Conservation (phyloP, 495 filamentous ascomycete genomes). For the Bathelium albidoporum region DNA sequence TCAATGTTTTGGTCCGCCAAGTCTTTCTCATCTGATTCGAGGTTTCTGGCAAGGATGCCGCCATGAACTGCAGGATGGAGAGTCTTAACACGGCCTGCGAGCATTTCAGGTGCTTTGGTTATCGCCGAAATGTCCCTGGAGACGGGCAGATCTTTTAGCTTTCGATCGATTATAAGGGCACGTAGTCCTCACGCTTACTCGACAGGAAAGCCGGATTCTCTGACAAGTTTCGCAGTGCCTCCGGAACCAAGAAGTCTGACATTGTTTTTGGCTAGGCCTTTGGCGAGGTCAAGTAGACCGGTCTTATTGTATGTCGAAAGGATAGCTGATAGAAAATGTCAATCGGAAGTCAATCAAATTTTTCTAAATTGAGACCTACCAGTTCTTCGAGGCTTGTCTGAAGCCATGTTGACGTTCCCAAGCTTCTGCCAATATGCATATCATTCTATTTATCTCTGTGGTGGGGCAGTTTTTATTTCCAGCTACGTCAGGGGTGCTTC, state of each 20-base stretch:
- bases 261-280: constrained; percentile 82
- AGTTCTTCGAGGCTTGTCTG: constrained; percentile 12
- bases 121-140: constrained; percentile 88
- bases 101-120: constrained; percentile 97
- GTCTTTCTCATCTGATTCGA: constrained; percentile 89
- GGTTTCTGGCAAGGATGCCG: constrained; percentile 83
- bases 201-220: constrained; percentile 87
- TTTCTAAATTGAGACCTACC: constrained; percentile 6
- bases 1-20: constrained; percentile 92
- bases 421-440: background rate
- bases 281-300: constrained; percentile 87
- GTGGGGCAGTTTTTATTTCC: background rate
- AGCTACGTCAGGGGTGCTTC: background rate
- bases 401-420: constrained; percentile 9
- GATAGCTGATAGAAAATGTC: constrained; percentile 60
- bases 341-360: background rate
- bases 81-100: constrained; percentile 91
- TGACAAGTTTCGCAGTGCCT: constrained; percentile 86
- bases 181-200: constrained; percentile 46
- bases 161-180: background rate
- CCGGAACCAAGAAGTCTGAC: constrained; percentile 88
- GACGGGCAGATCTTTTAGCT: background rate
- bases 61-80: constrained; percentile 86
- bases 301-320: constrained; percentile 99
- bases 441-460: background rate